These are phyloP conservation scores for Brassica incana DNA, from an alignment of 345 rosid species.

Conservation along the genomic window DNA sequence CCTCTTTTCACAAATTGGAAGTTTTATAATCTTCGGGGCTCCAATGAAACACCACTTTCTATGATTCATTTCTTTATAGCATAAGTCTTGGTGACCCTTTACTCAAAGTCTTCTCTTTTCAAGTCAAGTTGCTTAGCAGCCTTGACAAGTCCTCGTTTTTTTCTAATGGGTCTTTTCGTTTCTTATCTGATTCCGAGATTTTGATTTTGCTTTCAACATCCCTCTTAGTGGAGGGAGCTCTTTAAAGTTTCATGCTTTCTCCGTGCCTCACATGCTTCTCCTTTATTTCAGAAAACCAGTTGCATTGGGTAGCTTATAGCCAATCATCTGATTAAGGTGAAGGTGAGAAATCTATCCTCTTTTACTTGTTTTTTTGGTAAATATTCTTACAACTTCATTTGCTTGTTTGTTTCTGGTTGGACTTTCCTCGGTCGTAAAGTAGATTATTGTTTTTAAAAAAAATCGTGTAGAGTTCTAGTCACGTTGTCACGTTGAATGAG, in stretches of 20 bases:
- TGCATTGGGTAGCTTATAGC: slow-evolving; percentile 38
- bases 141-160: slow-evolving; percentile 21
- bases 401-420: slow-evolving; percentile 33
- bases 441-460: slow-evolving; percentile 31
- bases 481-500: slow-evolving; percentile 39
- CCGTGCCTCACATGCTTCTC: slow-evolving; percentile 48
- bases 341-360: slow-evolving; percentile 38
- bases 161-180: neutral
- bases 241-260: slow-evolving; percentile 49
- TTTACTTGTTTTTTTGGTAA: slow-evolving; percentile 23
- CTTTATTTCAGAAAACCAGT: slow-evolving; percentile 43
- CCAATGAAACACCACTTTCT: slow-evolving; percentile 21
- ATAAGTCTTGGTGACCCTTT: slow-evolving; percentile 43
- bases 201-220: slow-evolving; percentile 19
- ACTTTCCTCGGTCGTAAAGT: slow-evolving; percentile 31
- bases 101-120: slow-evolving; percentile 45
- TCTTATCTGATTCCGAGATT: slow-evolving; percentile 11
- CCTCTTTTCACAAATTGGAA: neutral
- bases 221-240: slow-evolving; percentile 27
- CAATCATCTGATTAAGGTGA: slow-evolving; percentile 36
- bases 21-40: neutral
- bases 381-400: slow-evolving; percentile 11
- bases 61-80: neutral
- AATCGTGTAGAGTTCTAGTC: slow-evolving; percentile 47
- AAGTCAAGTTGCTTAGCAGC: slow-evolving; percentile 30